A percentile compares a stretch with the other conserved stretches of the same genome.
phyloP scores from a whole-genome alignment of 768 basidiomycete genomes.

The Lyophyllum atratum region DNA sequence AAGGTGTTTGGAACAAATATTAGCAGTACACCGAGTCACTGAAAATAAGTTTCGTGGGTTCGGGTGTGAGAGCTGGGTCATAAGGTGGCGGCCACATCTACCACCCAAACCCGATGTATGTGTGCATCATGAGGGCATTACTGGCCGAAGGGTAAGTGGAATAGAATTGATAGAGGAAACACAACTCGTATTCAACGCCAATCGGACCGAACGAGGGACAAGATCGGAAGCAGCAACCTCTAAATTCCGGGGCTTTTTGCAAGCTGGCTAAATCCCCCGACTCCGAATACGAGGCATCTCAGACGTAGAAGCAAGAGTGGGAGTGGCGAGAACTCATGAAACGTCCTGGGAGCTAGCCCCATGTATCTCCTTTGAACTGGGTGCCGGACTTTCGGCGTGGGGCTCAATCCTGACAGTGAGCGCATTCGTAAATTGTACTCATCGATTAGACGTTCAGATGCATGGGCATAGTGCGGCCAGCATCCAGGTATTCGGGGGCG shows the following conservation, averaged over 20 bases:
- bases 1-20: too few relatives aligned
- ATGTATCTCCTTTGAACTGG: neutral
- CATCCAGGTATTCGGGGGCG: neutral
- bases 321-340: neutral
- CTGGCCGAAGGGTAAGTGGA: too few relatives aligned
- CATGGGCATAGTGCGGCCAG: neutral
- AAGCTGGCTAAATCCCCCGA: neutral
- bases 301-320: neutral
- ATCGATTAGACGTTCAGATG: neutral
- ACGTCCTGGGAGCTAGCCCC: neutral
- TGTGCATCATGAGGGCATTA: too few relatives aligned
- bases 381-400: neutral
- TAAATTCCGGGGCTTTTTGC: neutral
- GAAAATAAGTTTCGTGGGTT: too few relatives aligned
- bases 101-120: too few relatives aligned
- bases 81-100: too few relatives aligned
- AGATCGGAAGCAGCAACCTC: neutral
- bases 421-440: neutral
- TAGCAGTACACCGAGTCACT: too few relatives aligned
- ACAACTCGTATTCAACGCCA: too few relatives aligned
- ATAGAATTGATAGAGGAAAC: too few relatives aligned
- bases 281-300: neutral
- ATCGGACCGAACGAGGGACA: neutral
- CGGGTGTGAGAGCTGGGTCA: too few relatives aligned
- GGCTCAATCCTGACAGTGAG: neutral